phyloP scores from a whole-genome alignment of 345 rosid species.

The Combretum micranthum region DNA sequence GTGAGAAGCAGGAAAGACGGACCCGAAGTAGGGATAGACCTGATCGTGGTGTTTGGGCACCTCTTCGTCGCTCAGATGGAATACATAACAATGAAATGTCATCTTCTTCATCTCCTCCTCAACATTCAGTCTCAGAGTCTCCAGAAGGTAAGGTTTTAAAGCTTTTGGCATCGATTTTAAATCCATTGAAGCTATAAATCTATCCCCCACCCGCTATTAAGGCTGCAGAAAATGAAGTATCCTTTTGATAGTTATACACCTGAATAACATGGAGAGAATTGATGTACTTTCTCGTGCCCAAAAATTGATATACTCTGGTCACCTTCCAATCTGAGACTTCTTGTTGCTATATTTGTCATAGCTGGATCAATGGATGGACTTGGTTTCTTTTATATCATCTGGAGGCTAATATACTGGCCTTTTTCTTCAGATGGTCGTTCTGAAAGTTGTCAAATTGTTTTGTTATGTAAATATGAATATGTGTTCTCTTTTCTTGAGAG shows the following conservation, averaged over 20 bases:
- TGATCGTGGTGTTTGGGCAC: constrained; percentile 60
- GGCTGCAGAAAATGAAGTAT: too few relatives aligned
- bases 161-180: neutral
- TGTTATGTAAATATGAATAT: neutral
- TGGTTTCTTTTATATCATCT: too few relatives aligned
- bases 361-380: too few relatives aligned
- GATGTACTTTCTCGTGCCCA: too few relatives aligned
- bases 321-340: too few relatives aligned
- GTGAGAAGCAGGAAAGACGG: constrained; percentile 46
- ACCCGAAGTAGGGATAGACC: constrained; percentile 51
- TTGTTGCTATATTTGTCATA: too few relatives aligned
- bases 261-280: too few relatives aligned
- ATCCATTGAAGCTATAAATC: neutral
- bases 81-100: constrained; percentile 51
- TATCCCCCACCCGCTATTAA: neutral
- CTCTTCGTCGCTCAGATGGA: constrained; percentile 52
- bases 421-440: too few relatives aligned
- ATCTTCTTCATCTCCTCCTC: constrained; percentile 27
- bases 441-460: neutral
- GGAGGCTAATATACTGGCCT: too few relatives aligned
- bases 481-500: too few relatives aligned
- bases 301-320: too few relatives aligned
- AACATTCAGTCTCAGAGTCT: constrained; percentile 18
- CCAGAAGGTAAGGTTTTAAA: constrained; percentile 23
- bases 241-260: too few relatives aligned